Conservation (phyloP, 75 land plant genomes). For the Larix kaempferi region DNA sequence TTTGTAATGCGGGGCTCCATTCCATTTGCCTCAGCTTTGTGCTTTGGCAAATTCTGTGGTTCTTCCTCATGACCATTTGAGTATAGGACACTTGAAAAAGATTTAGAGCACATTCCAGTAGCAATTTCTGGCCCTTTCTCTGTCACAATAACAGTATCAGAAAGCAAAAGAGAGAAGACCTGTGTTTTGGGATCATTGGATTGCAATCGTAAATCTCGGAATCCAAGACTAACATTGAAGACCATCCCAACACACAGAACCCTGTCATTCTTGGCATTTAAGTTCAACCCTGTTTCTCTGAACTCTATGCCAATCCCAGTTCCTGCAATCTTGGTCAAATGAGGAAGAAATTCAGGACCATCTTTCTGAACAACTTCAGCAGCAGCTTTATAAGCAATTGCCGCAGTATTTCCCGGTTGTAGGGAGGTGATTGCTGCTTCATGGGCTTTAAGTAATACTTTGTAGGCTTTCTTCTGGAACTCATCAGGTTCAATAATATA, state of each 20-base stretch:
- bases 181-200: constrained; percentile 35
- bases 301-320: constrained; percentile 61
- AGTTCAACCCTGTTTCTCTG: constrained; percentile 42
- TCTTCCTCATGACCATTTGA: constrained; percentile 44
- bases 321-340: constrained; percentile 43
- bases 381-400: constrained; percentile 45
- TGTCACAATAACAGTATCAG: constrained; percentile 41
- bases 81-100: constrained; percentile 31
- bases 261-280: constrained; percentile 50
- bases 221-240: constrained; percentile 43
- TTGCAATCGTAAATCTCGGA: constrained; percentile 31
- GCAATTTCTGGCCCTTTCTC: constrained; percentile 44
- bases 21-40: constrained; percentile 27
- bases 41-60: constrained; percentile 26
- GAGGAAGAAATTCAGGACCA: constrained; percentile 36
- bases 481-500: constrained; percentile 42
- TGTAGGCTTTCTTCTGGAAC: constrained; percentile 43
- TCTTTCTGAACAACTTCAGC: constrained; percentile 23
- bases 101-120: constrained; percentile 30
- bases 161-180: constrained; percentile 41
- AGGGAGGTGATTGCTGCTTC: constrained; percentile 48
- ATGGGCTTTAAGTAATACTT: constrained; percentile 40
- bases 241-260: constrained; percentile 39
- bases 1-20: constrained; percentile 6
- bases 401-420: constrained; percentile 33